phyloP scores from a whole-genome alignment of 768 basidiomycete genomes.

The Galerina marginata region DNA sequence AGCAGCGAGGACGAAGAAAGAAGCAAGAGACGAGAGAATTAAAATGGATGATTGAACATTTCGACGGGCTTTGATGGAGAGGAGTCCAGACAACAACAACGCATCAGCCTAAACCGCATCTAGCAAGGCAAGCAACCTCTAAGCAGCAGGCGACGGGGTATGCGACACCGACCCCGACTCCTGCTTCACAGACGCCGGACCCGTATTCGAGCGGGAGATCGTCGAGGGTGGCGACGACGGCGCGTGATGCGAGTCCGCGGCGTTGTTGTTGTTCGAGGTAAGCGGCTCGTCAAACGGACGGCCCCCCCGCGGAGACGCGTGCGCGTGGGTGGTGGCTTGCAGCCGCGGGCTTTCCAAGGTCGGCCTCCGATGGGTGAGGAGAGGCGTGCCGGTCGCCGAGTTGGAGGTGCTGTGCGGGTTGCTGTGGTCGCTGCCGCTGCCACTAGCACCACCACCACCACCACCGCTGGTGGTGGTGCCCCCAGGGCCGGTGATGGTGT shows the following conservation, averaged over 20 bases:
- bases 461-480: not conserved
- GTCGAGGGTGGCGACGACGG: not conserved
- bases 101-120: not conserved
- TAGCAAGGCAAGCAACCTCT: too few species aligned
- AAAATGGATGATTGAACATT: not conserved
- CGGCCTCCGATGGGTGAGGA: not conserved
- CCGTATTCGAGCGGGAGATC: not conserved
- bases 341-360: slow-evolving; percentile 5
- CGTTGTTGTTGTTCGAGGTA: not conserved
- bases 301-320: slow-evolving; percentile 25
- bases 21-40: not conserved
- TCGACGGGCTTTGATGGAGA: too few species aligned
- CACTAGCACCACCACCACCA: not conserved
- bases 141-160: slow-evolving; percentile 2
- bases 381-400: slow-evolving; percentile 1
- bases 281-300: slow-evolving; percentile 16
- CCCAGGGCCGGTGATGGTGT: not conserved
- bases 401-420: not conserved
- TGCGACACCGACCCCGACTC: slow-evolving; percentile 1
- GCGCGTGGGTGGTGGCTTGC: slow-evolving; percentile 16
- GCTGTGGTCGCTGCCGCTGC: slow-evolving; percentile 2
- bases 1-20: not conserved
- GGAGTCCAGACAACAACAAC: too few species aligned
- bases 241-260: not conserved
- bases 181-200: not conserved